Evolutionary conservation across 768 basidiomycete genomes (phyloP).

Genomic region (Lepiota brunneoincarnata): DNA sequence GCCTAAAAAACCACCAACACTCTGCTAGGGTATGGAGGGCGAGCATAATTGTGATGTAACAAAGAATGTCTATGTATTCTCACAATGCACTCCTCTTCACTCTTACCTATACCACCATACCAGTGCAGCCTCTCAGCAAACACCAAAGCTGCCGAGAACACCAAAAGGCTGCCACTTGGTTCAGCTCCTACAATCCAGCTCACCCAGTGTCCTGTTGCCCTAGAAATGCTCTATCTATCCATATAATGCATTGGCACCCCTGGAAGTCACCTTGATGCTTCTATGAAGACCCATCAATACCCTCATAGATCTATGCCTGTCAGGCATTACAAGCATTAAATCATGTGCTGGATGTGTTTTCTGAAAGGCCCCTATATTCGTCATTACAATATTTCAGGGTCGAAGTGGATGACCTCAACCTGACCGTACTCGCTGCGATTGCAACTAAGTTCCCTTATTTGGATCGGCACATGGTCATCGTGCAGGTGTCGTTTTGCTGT

Average conservation of each 20-base stretch:
- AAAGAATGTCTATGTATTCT: too few relatives aligned
- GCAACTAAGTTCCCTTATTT: background rate
- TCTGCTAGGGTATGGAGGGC: too few relatives aligned
- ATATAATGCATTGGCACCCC: background rate
- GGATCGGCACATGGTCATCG: background rate
- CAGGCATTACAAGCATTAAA: background rate
- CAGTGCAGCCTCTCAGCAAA: background rate
- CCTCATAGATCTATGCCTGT: background rate
- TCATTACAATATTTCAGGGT: background rate
- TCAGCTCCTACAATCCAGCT: background rate
- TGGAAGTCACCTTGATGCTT: background rate
- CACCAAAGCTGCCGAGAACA: background rate
- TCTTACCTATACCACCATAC: constrained; percentile 17
- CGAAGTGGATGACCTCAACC: background rate
- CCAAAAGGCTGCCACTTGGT: background rate
- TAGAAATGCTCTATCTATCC: background rate
- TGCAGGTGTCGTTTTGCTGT: too few relatives aligned
- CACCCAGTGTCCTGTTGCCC: background rate
- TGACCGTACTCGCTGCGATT: background rate
- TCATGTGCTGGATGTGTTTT: background rate
- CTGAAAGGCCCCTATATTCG: background rate
- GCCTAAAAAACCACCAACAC: too few relatives aligned
- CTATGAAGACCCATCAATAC: background rate
- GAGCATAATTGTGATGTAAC: too few relatives aligned
- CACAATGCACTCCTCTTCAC: constrained; percentile 15